Base-by-base conservation (phyloP, 768 basidiomycete species). In the Amanita molliuscula region DNA sequence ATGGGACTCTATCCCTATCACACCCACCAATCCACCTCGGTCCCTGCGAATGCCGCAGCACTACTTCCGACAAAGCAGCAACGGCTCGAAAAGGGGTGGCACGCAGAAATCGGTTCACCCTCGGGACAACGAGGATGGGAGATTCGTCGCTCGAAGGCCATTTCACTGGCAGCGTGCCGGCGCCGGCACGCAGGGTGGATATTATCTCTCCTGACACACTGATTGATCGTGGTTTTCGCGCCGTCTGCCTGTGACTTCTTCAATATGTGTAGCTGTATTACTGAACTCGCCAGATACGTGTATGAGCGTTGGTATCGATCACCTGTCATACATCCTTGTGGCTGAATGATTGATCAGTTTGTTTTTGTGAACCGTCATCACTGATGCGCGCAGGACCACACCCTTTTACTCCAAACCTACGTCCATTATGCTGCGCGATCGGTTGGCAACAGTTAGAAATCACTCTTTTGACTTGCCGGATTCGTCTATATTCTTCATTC, bases 401-500 rank as follows among this genome's bases (percentile, higher is more conserved):
- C 51, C 59, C 34, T 51, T 36, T 48, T 25, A 48, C 33, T 28
- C 25, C 31, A 35, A 33, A 33, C 20, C 11, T 38, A 18, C 28
- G 10, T 42, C 13, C 25, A 42, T 23, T 8, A 25, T 15, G n/a
- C 13, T 13, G 25, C 3, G 28, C n/a, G 13, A 45, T 35, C 40
- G 54, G 56, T 49, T 62, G 58, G 57, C 61, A 48, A 57, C 52
- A 48, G 61, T 64, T 51, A 61, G 54, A 51, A 73, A 66, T 57
- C 65, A 58, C 59, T 69, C 65, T 53, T 62, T 65, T 47, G 44
- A 35, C 20, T 47, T 47, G 13, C 36, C 51, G 3, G 69, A 53
- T 41, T 65, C 65, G 55, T 72, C 67, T 47, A 65, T 67, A 47
- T 67, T 74, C 58, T 78, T 74, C 65, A 83, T 62, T 55, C 70